Conservation (phyloP, 768 basidiomycete species). For the Russula griseocarnosa region DNA sequence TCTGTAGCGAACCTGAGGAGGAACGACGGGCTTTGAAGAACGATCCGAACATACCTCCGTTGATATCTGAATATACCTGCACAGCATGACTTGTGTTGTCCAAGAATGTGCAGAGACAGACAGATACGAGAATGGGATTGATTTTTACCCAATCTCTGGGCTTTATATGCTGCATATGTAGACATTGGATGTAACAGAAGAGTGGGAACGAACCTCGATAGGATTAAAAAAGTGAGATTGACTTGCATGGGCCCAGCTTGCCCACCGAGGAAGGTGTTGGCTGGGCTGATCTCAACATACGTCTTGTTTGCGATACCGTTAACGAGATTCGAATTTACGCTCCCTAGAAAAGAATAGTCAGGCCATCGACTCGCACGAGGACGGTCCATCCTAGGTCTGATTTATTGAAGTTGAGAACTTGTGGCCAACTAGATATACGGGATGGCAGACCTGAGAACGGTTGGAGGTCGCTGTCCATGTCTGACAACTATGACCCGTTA, state of each 20-base stretch:
- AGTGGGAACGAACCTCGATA: slow-evolving; percentile 34
- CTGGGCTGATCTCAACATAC: slow-evolving; percentile 37
- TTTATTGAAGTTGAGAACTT: neutral
- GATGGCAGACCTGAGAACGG: neutral
- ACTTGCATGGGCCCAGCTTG: slow-evolving; percentile 38
- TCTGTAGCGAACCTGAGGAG: slow-evolving; percentile 14
- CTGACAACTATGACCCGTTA: neutral
- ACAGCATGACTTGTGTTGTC: slow-evolving; percentile 37
- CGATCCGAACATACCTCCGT: slow-evolving; percentile 32
- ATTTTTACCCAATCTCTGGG: slow-evolving; percentile 39
- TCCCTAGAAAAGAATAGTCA: slow-evolving; percentile 29
- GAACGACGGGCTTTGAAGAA: neutral
- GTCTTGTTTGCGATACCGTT: slow-evolving; percentile 22
- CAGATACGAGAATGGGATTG: slow-evolving; percentile 41
- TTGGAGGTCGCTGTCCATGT: slow-evolving; percentile 28
- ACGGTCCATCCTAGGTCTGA: slow-evolving; percentile 22
- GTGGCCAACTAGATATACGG: neutral
- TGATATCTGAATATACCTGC: slow-evolving; percentile 41
- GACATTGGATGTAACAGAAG: neutral
- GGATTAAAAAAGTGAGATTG: slow-evolving; percentile 40
- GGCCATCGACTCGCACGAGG: slow-evolving; percentile 14
- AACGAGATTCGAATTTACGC: neutral
- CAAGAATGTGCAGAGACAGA: slow-evolving; percentile 33
- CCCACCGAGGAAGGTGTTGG: slow-evolving; percentile 35
- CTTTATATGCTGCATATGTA: slow-evolving; percentile 23